Base-by-base conservation (phyloP, 441 rosid genomes). In the Mallotus japonicus region DNA sequence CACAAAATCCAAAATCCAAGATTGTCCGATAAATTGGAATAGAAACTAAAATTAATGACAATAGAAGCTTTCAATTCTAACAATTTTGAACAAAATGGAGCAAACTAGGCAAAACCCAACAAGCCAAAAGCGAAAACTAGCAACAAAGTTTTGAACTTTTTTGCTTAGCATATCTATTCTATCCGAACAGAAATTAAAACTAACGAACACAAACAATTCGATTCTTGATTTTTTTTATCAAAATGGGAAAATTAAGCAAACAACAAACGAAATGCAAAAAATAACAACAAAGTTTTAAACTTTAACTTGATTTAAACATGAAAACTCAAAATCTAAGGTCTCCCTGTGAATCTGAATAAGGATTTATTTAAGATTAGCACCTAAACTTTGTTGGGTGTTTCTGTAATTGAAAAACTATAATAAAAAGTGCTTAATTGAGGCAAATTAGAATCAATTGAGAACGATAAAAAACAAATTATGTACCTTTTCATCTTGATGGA, bases 401-500 rank as follows among this genome's bases (percentile, higher is more conserved):
- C 49, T 44, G 2, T 7, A 1, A 44, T 10, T 44, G 49, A 10
- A 44, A 44, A 44, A 7, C 6, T 37, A 6, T 37, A 37, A 10
- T 8, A 44, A 1, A 8, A 44, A 44, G 49, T 0, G 7, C 9
- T 44, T 44, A 7, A 44, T 7, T 44, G 49, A 44, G 49, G 9
- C 49, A 44, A 44, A 8, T 44, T 7, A 50, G 37, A 28, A 34
- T 37, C 6, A 37, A 37, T 6, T 37, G 40, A 37, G 40, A 37
- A 37, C 0, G 40, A 37, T 0, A 37, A 37, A 37, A 4, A 37
- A 37, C 5, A 37, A 37, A 37, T 37, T 4, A 37, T 34, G 14
- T 9, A 73, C 92, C 92, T 88, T 88, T 72, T 89, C 92, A 78
- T 89, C 92, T 72, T 89, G 89, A 72, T 75, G 95, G 77, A 89